A percentile compares a stretch with the other conserved stretches of the same genome.
Evolutionary conservation across 495 filamentous ascomycete genomes (phyloP).

Genomic region (Penicillium maclennaniae): DNA sequence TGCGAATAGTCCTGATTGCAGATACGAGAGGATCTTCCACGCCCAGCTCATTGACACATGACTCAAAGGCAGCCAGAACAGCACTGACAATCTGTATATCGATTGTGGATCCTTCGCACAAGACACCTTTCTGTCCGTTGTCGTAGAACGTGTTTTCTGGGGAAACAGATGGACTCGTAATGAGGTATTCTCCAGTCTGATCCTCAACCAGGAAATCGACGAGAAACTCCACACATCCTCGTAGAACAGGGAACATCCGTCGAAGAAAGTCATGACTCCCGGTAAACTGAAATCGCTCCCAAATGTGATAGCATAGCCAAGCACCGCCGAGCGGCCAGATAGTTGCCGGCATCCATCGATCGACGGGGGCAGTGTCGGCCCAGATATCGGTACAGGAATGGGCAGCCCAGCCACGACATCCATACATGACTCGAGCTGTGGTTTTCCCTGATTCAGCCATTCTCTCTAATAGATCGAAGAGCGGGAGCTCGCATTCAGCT

Average conservation of each 20-base stretch:
- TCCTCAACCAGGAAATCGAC: conserved; percentile 45
- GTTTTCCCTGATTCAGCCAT: conserved; percentile 31
- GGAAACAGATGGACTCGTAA: conserved; percentile 46
- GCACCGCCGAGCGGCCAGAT: conserved; percentile 47
- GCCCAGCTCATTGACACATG: conserved; percentile 20
- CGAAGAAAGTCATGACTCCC: conserved; percentile 31
- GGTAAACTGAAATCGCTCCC: conserved; percentile 44
- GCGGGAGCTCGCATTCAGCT: conserved; percentile 28
- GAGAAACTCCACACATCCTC: conserved; percentile 39
- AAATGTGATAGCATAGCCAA: conserved; percentile 46
- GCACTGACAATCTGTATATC: conserved; percentile 45
- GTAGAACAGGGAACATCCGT: conserved; percentile 32
- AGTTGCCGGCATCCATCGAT: conserved; percentile 42
- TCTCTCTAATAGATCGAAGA: conserved; percentile 42
- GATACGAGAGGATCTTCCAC: conserved; percentile 20
- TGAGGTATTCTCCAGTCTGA: conserved; percentile 28
- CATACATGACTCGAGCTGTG: conserved; percentile 46
- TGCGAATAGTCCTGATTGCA: conserved; percentile 7
- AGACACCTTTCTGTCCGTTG: conserved; percentile 25
- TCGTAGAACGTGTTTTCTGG: conserved; percentile 47
- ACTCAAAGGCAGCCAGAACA: conserved; percentile 35
- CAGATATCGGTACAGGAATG: conserved; percentile 51
- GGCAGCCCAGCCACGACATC: conserved; percentile 42
- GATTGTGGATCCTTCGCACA: conserved; percentile 44
- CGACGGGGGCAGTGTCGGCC: conserved; percentile 45